Percentiles rank a stretch among this genome's conserved stretches.
Evolutionary conservation across 331 rosid species (phyloP).

Genomic region (Rhamnella rubrinervis): DNA sequence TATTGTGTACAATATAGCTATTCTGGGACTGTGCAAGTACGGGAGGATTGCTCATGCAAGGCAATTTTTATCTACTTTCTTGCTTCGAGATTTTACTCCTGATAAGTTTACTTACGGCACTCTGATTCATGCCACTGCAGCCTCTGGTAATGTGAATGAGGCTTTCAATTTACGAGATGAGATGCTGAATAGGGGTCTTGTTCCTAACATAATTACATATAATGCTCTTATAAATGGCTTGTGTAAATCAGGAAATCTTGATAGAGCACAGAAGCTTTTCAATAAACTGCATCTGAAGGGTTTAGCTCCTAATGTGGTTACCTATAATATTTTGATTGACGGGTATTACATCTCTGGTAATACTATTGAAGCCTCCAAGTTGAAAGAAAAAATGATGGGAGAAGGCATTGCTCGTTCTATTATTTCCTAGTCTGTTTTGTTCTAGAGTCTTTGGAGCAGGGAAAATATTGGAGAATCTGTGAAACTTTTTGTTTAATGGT

Average conservation of each 20-base stretch:
- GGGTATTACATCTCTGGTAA: conserved; percentile 61
- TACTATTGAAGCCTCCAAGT: conserved; percentile 53
- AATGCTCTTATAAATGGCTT: conserved; percentile 75
- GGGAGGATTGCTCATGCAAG: conserved; percentile 65
- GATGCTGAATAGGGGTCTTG: conserved; percentile 60
- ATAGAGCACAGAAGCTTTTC: conserved; percentile 70
- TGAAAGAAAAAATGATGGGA: conserved; percentile 63
- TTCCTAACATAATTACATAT: conserved; percentile 65
- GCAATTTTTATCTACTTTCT: conserved; percentile 51
- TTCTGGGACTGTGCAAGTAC: conserved; percentile 74
- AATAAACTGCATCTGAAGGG: conserved; percentile 64
- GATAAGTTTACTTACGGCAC: conserved; percentile 78
- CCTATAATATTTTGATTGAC: conserved; percentile 66
- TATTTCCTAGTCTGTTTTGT: conserved; percentile 29
- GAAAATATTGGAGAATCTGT: conserved; percentile 20
- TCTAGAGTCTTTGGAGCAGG: conserved; percentile 23
- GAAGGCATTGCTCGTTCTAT: conserved; percentile 44
- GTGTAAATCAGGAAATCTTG: conserved; percentile 72
- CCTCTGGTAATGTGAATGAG: conserved; percentile 61
- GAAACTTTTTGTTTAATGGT: conserved; percentile 14
- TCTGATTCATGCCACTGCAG: conserved; percentile 66
- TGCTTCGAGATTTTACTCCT: conserved; percentile 58
- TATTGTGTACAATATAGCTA: conserved; percentile 63
- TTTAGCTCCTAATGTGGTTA: conserved; percentile 62
- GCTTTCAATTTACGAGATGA: conserved; percentile 76